phyloP scores from a whole-genome alignment of 768 basidiomycete genomes.

The Xerocomellus dryophilus region DNA sequence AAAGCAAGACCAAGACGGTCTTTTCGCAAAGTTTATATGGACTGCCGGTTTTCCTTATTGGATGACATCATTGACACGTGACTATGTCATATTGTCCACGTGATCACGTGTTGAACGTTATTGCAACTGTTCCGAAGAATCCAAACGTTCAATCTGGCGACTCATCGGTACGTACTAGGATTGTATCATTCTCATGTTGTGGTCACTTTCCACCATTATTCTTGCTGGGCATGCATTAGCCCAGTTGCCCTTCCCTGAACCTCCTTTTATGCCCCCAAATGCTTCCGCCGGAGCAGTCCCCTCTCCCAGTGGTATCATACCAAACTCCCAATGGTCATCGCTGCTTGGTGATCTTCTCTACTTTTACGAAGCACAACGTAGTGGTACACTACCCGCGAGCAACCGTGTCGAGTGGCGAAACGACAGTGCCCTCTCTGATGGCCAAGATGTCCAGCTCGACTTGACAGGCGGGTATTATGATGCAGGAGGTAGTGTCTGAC shows the following conservation, averaged over 20 bases:
- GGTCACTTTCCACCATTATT: slow-evolving; percentile 16
- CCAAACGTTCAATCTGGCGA: no score
- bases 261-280: slow-evolving; percentile 62
- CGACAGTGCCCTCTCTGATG: slow-evolving; percentile 73
- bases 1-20: not conserved
- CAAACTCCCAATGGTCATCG: slow-evolving; percentile 80
- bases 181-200: slow-evolving; percentile 21
- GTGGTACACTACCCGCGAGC: slow-evolving; percentile 62
- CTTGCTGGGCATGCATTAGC: slow-evolving; percentile 36
- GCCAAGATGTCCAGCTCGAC: slow-evolving; percentile 68
- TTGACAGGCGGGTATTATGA: slow-evolving; percentile 89
- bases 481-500: slow-evolving; percentile 66
- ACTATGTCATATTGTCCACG: slow-evolving; percentile 11
- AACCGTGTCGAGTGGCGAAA: slow-evolving; percentile 89
- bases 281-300: slow-evolving; percentile 51
- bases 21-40: not conserved
- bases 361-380: slow-evolving; percentile 91
- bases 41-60: not conserved
- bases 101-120: slow-evolving; percentile 18
- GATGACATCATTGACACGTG: slow-evolving; percentile 21
- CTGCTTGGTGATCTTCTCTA: slow-evolving; percentile 78
- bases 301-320: slow-evolving; percentile 38
- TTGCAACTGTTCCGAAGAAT: not conserved
- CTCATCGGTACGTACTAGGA: not conserved
- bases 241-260: slow-evolving; percentile 63